These are phyloP conservation scores for Aspergillus ustus DNA, from an alignment of 2,329 filamentous ascomycete species.

Conservation along the genomic window DNA sequence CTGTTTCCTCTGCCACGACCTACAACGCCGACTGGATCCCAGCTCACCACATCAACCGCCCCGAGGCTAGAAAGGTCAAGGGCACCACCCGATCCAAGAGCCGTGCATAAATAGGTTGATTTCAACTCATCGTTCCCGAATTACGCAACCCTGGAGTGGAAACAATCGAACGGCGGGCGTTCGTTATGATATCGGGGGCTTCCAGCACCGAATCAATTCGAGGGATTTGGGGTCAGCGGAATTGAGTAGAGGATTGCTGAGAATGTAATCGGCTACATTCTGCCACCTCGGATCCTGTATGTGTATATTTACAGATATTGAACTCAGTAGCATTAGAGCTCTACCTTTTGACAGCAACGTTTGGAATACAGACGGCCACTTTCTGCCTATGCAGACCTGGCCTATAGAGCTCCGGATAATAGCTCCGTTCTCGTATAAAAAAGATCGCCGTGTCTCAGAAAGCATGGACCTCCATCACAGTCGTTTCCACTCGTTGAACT, in stretches of 20 bases:
- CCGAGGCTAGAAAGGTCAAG: slow-evolving; percentile 68
- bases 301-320: slow-evolving; percentile 32
- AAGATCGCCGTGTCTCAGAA: background rate
- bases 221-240: slow-evolving; percentile 16
- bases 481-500: slow-evolving; percentile 76
- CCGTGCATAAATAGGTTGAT: slow-evolving; percentile 34
- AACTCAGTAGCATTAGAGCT: slow-evolving; percentile 19
- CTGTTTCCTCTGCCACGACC: slow-evolving; percentile 70
- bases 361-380: slow-evolving; percentile 15
- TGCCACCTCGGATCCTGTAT: slow-evolving; percentile 22
- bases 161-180: slow-evolving; percentile 15
- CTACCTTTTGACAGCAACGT: slow-evolving; percentile 3
- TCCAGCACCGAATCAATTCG: slow-evolving; percentile 14
- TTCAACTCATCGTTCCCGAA: slow-evolving; percentile 8
- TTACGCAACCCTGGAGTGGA: background rate
- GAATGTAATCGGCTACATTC: slow-evolving; percentile 25
- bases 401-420: background rate
- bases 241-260: slow-evolving; percentile 25
- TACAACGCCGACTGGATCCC: slow-evolving; percentile 97
- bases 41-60: slow-evolving; percentile 83
- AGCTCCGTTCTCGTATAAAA: background rate
- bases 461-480: slow-evolving; percentile 48
- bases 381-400: background rate
- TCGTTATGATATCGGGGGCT: slow-evolving; percentile 10
- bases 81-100: slow-evolving; percentile 48